Evolutionary conservation across 192 early-diverging fungal genomes (phyloP), one percentile per base, ranked within the genome.

Genomic region (Coemansia sp.): DNA sequence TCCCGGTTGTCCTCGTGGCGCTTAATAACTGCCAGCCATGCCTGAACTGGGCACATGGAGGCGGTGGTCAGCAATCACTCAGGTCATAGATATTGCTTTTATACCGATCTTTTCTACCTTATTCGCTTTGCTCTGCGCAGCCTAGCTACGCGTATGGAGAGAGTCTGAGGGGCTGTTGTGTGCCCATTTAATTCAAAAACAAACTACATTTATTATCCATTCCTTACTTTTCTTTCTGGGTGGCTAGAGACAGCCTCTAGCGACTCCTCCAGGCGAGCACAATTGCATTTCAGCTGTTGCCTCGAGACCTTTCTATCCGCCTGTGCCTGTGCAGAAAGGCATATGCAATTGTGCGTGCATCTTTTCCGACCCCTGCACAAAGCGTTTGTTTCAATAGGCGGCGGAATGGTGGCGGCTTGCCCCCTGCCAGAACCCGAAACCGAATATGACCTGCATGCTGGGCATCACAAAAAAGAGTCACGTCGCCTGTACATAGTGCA

Each of bases 401-500:
- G 57, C 33, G 31, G 13, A 38, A 52, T 52, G 20, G 15, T 36
- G 33, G 31, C 27, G 57, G 31, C 57, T 60, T 60, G 57, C 57
- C 57, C 57, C 57, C 57, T 34, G 57, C 31, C 57, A 60, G 33
- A 60, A 60, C 57, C 57, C 57, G 57, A 34, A 60, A 60, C 57
- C 57, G 57, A 60, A 60, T 3, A 60, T n/a, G 13, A 2, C 33
- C 1, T 60, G 57, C 49, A 52, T 57, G 6, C 24, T 13, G 29
- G 24, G 53, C 27, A 10, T 29, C 27, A 27, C n/a, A 31, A 57
- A 31, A 31, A 57, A 2, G 57, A 60, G 57, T 60, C 57, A 60
- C 57, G 31, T 34, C 7, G 57, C 57, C 15, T 60, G 57, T 33
- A 34, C 57, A 34, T 60, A 31, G 31, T 31, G 34, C 31, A 60